phyloP scores from a whole-genome alignment of 441 rosid species.

The Adansonia rubrostipa region DNA sequence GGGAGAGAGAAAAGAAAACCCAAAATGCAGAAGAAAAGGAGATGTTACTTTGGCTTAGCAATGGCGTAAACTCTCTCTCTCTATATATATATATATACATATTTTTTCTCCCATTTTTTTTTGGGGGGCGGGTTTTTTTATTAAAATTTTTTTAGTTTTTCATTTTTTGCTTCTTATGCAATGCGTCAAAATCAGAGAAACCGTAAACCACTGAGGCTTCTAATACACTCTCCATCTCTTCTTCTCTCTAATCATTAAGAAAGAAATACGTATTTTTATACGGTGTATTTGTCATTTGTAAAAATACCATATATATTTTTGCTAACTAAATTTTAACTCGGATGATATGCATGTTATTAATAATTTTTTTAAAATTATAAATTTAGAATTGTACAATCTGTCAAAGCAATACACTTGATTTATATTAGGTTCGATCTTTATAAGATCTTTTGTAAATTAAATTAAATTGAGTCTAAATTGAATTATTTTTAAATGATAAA shows the following conservation, averaged over 20 bases:
- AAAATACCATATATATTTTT: not conserved
- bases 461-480: too few species aligned
- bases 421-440: too few species aligned
- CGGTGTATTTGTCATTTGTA: not conserved
- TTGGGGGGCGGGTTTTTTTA: not conserved
- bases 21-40: constrained; percentile 33
- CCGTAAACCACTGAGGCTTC: constrained; percentile 40
- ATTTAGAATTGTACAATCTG: too few species aligned
- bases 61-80: constrained; percentile 9
- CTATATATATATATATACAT: not conserved
- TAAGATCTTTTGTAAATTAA: too few species aligned
- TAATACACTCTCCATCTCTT: too few species aligned
- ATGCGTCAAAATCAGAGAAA: constrained; percentile 52
- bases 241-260: constrained; percentile 40
- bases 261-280: constrained; percentile 33
- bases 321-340: too few species aligned
- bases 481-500: too few species aligned
- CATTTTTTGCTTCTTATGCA: constrained; percentile 27
- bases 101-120: constrained; percentile 1
- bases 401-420: too few species aligned
- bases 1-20: constrained; percentile 20
- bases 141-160: constrained; percentile 2
- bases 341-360: too few species aligned
- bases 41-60: not conserved
- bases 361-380: too few species aligned